Evolutionary conservation across 1,284 basidiomycete genomes (phyloP).

Genomic region (Athelia sp.): DNA sequence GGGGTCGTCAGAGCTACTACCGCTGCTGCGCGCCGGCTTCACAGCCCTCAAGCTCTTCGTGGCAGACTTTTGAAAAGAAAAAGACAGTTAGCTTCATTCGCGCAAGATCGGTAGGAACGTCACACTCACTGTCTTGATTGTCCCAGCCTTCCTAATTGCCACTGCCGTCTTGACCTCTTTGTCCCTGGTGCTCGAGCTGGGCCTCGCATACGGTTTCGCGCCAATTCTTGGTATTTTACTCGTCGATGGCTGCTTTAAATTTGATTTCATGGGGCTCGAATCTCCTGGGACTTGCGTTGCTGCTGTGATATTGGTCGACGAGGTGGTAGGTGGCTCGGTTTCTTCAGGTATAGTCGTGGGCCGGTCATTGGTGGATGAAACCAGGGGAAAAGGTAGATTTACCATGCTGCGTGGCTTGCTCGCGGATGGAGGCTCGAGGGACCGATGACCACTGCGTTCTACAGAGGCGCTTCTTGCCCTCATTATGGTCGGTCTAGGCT

Average conservation of each 20-base stretch:
- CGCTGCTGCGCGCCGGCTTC: conserved; percentile 10
- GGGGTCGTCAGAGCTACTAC: conserved; percentile 21
- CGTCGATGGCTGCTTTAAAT: conserved; percentile 45
- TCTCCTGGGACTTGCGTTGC: conserved; percentile 3
- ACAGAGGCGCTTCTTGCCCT: conserved; percentile 23
- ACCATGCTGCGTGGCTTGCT: conserved; percentile 14
- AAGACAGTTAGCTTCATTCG: background rate
- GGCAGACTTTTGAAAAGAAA: background rate
- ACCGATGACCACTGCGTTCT: conserved; percentile 14
- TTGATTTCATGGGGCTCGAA: conserved; percentile 32
- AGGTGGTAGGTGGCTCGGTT: conserved; percentile 7
- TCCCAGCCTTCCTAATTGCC: background rate
- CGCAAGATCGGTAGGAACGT: background rate
- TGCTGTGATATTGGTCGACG: background rate
- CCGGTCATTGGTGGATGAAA: conserved; percentile 11
- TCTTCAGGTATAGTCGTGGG: conserved; percentile 28
- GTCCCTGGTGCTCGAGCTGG: conserved; percentile 14
- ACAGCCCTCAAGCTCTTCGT: conserved; percentile 1
- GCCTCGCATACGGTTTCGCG: conserved; percentile 58
- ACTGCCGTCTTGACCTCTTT: conserved; percentile 10
- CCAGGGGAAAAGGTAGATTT: conserved; percentile 42
- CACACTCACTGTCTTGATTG: conserved; percentile 15
- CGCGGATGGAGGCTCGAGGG: conserved; percentile 15
- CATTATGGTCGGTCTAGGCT: conserved; percentile 24
- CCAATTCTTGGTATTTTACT: conserved; percentile 70